phyloP scores from a whole-genome alignment of 2,329 filamentous ascomycete species.

The Arachnopeziza araneosa region DNA sequence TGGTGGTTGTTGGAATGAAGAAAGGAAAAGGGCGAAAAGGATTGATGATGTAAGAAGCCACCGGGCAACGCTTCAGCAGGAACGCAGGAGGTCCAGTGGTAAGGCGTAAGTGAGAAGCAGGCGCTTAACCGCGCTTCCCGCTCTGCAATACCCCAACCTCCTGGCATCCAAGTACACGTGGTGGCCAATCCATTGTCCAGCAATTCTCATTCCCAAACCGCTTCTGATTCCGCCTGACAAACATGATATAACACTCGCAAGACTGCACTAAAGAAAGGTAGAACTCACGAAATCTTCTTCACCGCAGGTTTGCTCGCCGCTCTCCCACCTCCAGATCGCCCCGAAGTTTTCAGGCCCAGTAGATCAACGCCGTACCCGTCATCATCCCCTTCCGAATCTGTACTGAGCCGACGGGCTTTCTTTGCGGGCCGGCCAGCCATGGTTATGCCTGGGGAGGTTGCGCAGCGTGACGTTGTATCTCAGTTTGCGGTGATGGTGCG shows the following conservation, averaged over 20 bases:
- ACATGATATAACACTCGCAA: background rate
- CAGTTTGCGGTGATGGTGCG: background rate
- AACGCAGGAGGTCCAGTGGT: background rate
- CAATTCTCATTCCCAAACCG: too few species aligned
- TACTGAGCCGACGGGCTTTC: conserved; percentile 21
- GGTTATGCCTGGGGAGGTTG: background rate
- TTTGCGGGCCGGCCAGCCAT: conserved; percentile 20
- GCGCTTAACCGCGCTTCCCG: background rate
- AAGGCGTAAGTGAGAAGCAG: background rate
- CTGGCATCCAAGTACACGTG: background rate
- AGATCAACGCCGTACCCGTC: background rate
- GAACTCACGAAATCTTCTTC: background rate
- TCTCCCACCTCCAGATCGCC: background rate
- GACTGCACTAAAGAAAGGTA: background rate
- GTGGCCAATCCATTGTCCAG: too few species aligned
- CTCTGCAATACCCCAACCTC: background rate
- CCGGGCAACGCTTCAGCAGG: background rate
- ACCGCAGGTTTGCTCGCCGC: background rate
- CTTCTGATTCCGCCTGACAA: too few species aligned
- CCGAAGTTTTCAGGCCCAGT: background rate
- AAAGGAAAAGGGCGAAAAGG: background rate
- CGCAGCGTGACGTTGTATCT: background rate
- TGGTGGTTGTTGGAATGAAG: background rate
- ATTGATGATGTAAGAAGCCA: background rate
- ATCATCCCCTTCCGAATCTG: conserved; percentile 22